These are phyloP conservation scores for Exophiala viscosa DNA, from an alignment of 2,329 filamentous ascomycete genomes.

Conservation along the genomic window DNA sequence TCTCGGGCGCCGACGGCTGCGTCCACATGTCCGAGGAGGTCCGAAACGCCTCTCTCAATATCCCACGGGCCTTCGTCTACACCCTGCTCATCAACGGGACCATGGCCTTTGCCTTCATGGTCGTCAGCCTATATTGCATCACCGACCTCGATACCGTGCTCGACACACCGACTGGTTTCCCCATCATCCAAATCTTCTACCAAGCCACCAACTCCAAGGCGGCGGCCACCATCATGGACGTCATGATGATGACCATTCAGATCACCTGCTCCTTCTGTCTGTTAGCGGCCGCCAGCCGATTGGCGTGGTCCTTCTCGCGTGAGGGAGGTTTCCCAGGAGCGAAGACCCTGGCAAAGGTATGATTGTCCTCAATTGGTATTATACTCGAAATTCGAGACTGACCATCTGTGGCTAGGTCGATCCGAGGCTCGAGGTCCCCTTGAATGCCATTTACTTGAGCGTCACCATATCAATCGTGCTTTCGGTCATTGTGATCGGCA, in stretches of 20 bases:
- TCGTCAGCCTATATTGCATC: conserved; percentile 39
- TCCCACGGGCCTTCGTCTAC: conserved; percentile 37
- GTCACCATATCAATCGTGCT: conserved; percentile 16
- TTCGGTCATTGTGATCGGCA: conserved; percentile 21
- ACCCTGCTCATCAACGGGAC: conserved; percentile 41
- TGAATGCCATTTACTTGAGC: neutral
- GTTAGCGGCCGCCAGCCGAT: conserved; percentile 33
- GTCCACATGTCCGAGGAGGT: conserved; percentile 35
- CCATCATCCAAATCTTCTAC: conserved; percentile 50
- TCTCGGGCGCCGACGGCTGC: conserved; percentile 25
- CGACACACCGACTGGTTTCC: conserved; percentile 42
- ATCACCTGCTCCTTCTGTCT: conserved; percentile 13
- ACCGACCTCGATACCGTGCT: conserved; percentile 39
- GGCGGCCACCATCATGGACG: conserved; percentile 44
- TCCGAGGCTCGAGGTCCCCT: neutral
- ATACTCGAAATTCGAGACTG: neutral
- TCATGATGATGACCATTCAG: conserved; percentile 31
- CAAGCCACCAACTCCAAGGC: conserved; percentile 43
- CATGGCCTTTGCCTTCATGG: conserved; percentile 28
- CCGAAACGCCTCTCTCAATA: conserved; percentile 33
- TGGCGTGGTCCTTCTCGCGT: conserved; percentile 42
- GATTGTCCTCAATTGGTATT: neutral
- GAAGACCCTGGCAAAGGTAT: conserved; percentile 20
- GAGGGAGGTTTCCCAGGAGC: conserved; percentile 36
- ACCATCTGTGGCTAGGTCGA: neutral